Base-by-base conservation (phyloP, 768 basidiomycete genomes). In the Tulasnella sp. region DNA sequence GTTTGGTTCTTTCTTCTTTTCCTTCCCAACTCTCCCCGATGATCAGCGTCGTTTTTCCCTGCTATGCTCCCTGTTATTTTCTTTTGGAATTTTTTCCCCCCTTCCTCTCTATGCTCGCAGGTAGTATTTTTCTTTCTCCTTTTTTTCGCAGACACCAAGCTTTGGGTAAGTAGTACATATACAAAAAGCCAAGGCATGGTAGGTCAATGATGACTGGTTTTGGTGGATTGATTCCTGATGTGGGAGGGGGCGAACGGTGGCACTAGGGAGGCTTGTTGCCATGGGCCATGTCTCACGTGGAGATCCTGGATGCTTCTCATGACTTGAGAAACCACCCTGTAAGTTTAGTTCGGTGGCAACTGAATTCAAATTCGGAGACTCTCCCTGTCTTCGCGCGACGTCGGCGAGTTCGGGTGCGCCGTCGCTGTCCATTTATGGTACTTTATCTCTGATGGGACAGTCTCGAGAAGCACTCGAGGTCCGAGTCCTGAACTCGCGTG, bases 111-210 rank as follows among this genome's bases (percentile, higher is more conserved):
- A 17, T 31, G 67, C n/a, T 64, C 37, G 34, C 52, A 49, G 34
- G 52, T 49, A 37, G 52, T 68, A 19, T 37, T 49, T 36, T 75
- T 37, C 22, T 40, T 64, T 29, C n/a, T 14, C 36, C 71, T 68
- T 68, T 67, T 34, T 64, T 34, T 68, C 22, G 31, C 64, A 29
- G 74, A 75, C 36, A 54, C 72, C 40, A 45, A 73, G 49, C 38
- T 73, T 45, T 73, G 72, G 72, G 72, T 73, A 73, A 73, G 72
- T 54, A 73, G 72, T 64, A 64, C 31, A 64, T 64, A 64, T 34
- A 64, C 58, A 49, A 5, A n/a, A 71, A 19, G 37, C 69, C 38
- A 8, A 38, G 69, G 37, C 69, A 71, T 71, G 69, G 69, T 71
- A 71, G 69, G 69, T 71, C 69, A 39, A 25, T 64, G 58, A 29